Evolutionary conservation across 2,329 filamentous ascomycete genomes (phyloP).

Genomic region (Elsinoe ampelina): DNA sequence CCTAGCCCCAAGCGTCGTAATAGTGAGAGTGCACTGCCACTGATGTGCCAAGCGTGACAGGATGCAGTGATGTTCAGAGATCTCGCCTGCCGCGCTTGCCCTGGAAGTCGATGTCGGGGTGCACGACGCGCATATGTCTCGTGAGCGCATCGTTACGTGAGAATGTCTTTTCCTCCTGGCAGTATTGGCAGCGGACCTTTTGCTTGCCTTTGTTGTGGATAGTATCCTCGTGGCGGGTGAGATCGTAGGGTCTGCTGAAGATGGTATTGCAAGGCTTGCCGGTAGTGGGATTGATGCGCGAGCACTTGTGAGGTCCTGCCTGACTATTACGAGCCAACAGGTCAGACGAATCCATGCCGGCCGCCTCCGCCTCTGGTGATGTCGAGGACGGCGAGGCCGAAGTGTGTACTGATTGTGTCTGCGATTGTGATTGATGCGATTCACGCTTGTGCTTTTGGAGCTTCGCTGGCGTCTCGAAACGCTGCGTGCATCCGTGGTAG

Average conservation of each 20-base stretch:
- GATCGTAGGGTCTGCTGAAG: conserved; percentile 91
- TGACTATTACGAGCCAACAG: conserved; percentile 66
- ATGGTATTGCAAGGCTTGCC: conserved; percentile 90
- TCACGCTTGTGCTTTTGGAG: conserved; percentile 95
- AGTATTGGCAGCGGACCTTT: conserved; percentile 87
- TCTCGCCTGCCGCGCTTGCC: conserved; percentile 47
- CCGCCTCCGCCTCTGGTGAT: conserved; percentile 22
- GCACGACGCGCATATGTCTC: conserved; percentile 86
- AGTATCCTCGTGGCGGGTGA: conserved; percentile 93
- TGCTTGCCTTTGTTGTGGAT: conserved; percentile 93
- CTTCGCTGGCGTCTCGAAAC: conserved; percentile 78
- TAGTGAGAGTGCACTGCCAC: neutral
- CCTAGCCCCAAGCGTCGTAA: neutral
- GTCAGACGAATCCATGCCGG: conserved; percentile 44
- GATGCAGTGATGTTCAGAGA: neutral
- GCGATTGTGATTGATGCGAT: conserved; percentile 60
- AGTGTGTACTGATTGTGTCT: conserved; percentile 38
- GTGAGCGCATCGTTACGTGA: conserved; percentile 91
- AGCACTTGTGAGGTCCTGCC: conserved; percentile 85
- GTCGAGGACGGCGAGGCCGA: conserved; percentile 22
- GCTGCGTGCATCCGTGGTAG: conserved; percentile 78
- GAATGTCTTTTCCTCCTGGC: conserved; percentile 94
- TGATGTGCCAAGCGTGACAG: neutral
- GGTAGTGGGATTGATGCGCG: conserved; percentile 87
- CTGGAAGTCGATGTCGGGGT: conserved; percentile 78